Conservation (phyloP, 2,329 filamentous ascomycete genomes). For the Phyllosticta capitalensis region DNA sequence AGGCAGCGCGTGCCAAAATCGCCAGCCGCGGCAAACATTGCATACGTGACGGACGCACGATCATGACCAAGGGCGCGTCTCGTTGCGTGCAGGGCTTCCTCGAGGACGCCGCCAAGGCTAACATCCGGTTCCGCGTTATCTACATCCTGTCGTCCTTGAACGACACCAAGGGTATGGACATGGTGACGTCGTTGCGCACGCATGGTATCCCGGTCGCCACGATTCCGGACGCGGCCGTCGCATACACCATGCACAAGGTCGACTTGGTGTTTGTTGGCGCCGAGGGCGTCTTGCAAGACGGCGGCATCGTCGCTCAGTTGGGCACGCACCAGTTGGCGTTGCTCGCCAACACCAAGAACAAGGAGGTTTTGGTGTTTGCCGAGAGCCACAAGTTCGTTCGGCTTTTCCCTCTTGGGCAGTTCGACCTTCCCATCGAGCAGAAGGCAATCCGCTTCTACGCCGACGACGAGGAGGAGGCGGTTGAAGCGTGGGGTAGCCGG, state of each 20-base stretch:
- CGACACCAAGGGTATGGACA: conserved; percentile 43
- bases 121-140: conserved; percentile 71
- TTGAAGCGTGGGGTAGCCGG: conserved; percentile 9
- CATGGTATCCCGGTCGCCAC: conserved; percentile 75
- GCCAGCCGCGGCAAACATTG: conserved; percentile 70
- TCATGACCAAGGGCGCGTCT: conserved; percentile 86
- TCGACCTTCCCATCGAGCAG: conserved; percentile 72
- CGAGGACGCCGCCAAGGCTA: conserved; percentile 59
- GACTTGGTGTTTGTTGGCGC: conserved; percentile 57
- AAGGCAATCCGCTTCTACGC: conserved; percentile 64
- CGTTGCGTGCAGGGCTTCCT: conserved; percentile 74
- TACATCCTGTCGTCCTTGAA: conserved; percentile 45
- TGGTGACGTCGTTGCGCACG: conserved; percentile 60
- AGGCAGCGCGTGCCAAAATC: conserved; percentile 74
- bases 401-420: conserved; percentile 72
- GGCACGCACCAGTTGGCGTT: conserved; percentile 80
- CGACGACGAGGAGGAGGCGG: conserved; percentile 26
- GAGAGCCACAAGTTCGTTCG: conserved; percentile 97
- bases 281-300: conserved; percentile 89
- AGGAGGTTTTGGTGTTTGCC: conserved; percentile 81
- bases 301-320: conserved; percentile 81
- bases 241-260: conserved; percentile 68
- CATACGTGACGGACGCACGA: conserved; percentile 65
- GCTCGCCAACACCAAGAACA: conserved; percentile 61
- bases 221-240: conserved; percentile 65